These are phyloP conservation scores for Cytospora chrysosperma DNA, from an alignment of 2,329 filamentous ascomycete genomes.

Conservation along the genomic window DNA sequence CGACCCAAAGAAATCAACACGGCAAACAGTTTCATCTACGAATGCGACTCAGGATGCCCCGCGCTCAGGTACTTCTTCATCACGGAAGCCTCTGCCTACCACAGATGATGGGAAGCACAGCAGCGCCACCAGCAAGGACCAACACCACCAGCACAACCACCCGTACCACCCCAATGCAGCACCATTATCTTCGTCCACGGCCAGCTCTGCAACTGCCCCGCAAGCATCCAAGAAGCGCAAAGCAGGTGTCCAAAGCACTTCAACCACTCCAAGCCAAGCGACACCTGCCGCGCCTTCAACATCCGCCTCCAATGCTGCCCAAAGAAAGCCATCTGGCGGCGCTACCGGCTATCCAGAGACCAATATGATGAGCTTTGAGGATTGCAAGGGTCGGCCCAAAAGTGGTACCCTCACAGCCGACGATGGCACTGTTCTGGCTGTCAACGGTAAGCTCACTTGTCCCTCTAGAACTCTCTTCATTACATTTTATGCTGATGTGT, in stretches of 20 bases:
- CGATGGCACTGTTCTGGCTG: constrained; percentile 77
- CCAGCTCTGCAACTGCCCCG: constrained; percentile 45
- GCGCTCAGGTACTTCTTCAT: constrained; percentile 30
- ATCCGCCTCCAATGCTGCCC: constrained; percentile 30
- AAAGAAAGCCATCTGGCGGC: constrained; percentile 28
- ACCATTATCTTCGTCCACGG: constrained; percentile 27
- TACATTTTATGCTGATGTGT: constrained; percentile 8
- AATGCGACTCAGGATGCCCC: constrained; percentile 28
- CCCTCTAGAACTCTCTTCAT: constrained; percentile 6
- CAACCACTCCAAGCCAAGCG: constrained; percentile 29
- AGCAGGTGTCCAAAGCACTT: constrained; percentile 50
- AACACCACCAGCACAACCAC: constrained; percentile 25
- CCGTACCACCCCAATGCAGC: constrained; percentile 29
- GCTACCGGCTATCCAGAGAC: constrained; percentile 56
- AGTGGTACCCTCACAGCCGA: constrained; percentile 82
- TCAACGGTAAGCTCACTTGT: constrained; percentile 70
- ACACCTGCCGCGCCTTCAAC: constrained; percentile 17
- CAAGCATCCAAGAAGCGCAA: constrained; percentile 80
- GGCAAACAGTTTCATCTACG: constrained; percentile 41
- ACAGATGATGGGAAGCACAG: constrained; percentile 41
- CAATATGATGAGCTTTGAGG: constrained; percentile 88
- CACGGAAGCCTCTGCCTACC: constrained; percentile 32
- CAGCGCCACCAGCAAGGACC: constrained; percentile 38
- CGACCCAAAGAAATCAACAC: constrained; percentile 56
- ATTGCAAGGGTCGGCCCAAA: constrained; percentile 65